These are phyloP conservation scores for Stagonosporopsis rhizophila DNA, from an alignment of 2,329 filamentous ascomycete species.

Conservation along the genomic window DNA sequence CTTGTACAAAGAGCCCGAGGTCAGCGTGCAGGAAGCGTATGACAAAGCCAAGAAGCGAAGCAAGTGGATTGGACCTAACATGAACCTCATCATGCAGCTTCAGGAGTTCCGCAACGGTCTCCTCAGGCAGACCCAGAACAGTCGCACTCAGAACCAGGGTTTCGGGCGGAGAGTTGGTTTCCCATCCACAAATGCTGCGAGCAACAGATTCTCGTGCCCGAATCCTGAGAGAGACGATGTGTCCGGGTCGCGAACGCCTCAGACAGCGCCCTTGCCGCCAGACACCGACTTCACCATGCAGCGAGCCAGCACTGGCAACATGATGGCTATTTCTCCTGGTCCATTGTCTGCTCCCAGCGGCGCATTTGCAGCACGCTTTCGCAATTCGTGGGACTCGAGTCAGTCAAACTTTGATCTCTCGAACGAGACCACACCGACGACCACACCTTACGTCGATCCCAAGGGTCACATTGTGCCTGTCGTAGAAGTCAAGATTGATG, in stretches of 20 bases:
- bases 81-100: slow-evolving; percentile 89
- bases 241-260: slow-evolving; percentile 46
- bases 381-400: slow-evolving; percentile 51
- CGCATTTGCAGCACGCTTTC: slow-evolving; percentile 46
- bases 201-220: slow-evolving; percentile 36
- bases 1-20: slow-evolving; percentile 76
- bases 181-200: slow-evolving; percentile 33
- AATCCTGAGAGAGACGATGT: slow-evolving; percentile 41
- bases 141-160: slow-evolving; percentile 39
- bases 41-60: slow-evolving; percentile 81
- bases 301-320: slow-evolving; percentile 54
- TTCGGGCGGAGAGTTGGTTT: slow-evolving; percentile 45
- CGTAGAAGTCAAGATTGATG: slow-evolving; percentile 42
- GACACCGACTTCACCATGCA: slow-evolving; percentile 58
- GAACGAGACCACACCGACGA: slow-evolving; percentile 37
- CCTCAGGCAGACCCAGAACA: slow-evolving; percentile 44
- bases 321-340: slow-evolving; percentile 51
- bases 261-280: slow-evolving; percentile 49
- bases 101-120: slow-evolving; percentile 73
- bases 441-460: slow-evolving; percentile 47
- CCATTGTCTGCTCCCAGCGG: slow-evolving; percentile 51
- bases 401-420: slow-evolving; percentile 45
- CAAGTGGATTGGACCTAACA: slow-evolving; percentile 88
- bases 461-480: slow-evolving; percentile 48
- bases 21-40: slow-evolving; percentile 84